These are phyloP conservation scores for Obba rivulosa DNA, from an alignment of 768 basidiomycete genomes.

Conservation along the genomic window DNA sequence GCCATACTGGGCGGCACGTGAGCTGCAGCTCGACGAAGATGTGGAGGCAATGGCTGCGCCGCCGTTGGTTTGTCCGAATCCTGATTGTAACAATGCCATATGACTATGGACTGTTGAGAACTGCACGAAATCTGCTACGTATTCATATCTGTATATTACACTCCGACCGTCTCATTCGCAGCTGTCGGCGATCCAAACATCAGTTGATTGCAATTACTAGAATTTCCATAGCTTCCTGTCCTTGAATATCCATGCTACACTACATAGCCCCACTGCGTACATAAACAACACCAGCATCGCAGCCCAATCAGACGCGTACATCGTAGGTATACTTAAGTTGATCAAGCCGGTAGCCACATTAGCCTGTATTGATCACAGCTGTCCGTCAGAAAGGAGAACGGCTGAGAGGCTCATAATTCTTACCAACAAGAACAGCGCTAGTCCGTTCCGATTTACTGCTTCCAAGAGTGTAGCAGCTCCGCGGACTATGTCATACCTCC, in stretches of 20 bases:
- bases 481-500: slow-evolving; percentile 20
- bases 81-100: not conserved
- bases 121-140: too few species aligned
- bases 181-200: too few species aligned
- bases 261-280: slow-evolving; percentile 58
- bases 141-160: too few species aligned
- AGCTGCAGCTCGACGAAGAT: slow-evolving; percentile 1
- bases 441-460: slow-evolving; percentile 77
- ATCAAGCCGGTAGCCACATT: slow-evolving; percentile 83
- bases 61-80: slow-evolving; percentile 10
- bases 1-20: slow-evolving; percentile 13
- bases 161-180: too few species aligned
- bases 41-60: not conserved
- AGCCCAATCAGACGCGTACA: slow-evolving; percentile 56
- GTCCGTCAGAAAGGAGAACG: not conserved
- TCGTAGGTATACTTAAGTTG: slow-evolving; percentile 75
- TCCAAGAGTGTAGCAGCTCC: slow-evolving; percentile 54
- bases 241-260: slow-evolving; percentile 55
- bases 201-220: slow-evolving; percentile 8
- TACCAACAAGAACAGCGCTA: slow-evolving; percentile 78
- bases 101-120: too few species aligned
- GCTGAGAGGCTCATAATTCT: too few species aligned
- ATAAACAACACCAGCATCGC: slow-evolving; percentile 58
- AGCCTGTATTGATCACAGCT: slow-evolving; percentile 49
- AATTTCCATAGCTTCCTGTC: slow-evolving; percentile 30